Conservation (phyloP, 2,329 filamentous ascomycete genomes). For the Fusarium devonianum region DNA sequence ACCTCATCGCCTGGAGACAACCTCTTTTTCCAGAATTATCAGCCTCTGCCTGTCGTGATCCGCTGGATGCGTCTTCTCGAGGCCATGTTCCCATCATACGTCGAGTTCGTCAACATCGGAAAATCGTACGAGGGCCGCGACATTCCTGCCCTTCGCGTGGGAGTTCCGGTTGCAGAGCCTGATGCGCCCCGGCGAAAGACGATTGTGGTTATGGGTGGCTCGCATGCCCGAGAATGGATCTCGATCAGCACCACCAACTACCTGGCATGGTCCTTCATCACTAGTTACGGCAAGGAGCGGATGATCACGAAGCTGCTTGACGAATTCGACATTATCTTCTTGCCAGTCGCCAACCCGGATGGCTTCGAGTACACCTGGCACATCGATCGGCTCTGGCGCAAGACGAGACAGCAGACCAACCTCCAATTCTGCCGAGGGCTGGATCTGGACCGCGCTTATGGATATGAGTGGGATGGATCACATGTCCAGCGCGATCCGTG, state of each 20-base stretch:
- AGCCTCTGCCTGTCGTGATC: constrained; percentile 80
- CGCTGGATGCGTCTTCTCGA: constrained; percentile 91
- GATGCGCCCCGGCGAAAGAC: constrained; percentile 68
- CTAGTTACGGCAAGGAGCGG: constrained; percentile 75
- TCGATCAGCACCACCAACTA: constrained; percentile 91
- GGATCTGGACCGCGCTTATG: constrained; percentile 88
- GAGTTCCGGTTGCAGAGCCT: constrained; percentile 58
- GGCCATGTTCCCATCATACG: constrained; percentile 87
- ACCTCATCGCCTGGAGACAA: constrained; percentile 61
- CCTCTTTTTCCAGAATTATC: constrained; percentile 92
- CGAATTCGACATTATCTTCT: constrained; percentile 85
- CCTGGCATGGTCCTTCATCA: constrained; percentile 86
- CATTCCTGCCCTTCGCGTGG: constrained; percentile 82
- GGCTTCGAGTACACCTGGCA: constrained; percentile 96
- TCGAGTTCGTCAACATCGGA: constrained; percentile 78
- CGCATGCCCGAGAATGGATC: constrained; percentile 98
- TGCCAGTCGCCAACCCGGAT: constrained; percentile 91
- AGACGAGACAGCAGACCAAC: constrained; percentile 85
- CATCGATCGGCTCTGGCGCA: constrained; percentile 90
- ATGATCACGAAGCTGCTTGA: constrained; percentile 80
- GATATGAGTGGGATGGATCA: constrained; percentile 81
- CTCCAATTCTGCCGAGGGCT: constrained; percentile 85
- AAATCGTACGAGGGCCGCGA: constrained; percentile 86
- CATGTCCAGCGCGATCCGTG: constrained; percentile 77
- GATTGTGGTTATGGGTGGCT: constrained; percentile 81